These are phyloP conservation scores for Aegilops speltoides DNA, from an alignment of 176 grass and related monocot species.

Conservation along the genomic window DNA sequence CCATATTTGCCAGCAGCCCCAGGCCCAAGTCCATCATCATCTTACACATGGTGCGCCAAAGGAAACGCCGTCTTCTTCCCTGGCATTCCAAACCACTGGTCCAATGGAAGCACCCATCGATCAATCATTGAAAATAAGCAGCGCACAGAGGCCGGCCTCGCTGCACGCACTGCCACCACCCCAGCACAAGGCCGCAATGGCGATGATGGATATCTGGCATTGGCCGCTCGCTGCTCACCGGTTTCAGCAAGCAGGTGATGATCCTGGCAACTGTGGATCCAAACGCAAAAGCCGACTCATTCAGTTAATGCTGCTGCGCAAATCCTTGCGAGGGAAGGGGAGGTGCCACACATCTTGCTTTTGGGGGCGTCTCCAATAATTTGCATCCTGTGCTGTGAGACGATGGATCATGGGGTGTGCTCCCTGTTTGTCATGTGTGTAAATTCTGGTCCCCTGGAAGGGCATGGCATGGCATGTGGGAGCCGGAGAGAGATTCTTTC, in stretches of 20 bases:
- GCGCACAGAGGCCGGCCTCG: conserved; percentile 9
- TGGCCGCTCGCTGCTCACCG: neutral
- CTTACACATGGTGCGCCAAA: conserved; percentile 11
- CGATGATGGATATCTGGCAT: neutral
- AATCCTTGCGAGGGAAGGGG: neutral
- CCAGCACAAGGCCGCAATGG: neutral
- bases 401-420: neutral
- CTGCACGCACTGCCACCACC: neutral
- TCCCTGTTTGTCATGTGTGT: conserved; percentile 55
- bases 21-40: neutral
- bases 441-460: conserved; percentile 52
- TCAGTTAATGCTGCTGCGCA: conserved; percentile 32
- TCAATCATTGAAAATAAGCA: conserved; percentile 63
- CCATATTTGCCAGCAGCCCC: conserved; percentile 50
- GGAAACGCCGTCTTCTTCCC: conserved; percentile 40
- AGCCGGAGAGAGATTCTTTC: conserved; percentile 16
- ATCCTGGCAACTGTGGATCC: neutral
- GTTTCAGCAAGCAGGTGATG: conserved; percentile 44
- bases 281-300: conserved; percentile 26
- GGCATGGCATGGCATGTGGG: conserved; percentile 27
- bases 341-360: conserved; percentile 6
- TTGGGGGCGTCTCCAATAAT: conserved; percentile 47
- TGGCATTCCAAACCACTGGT: conserved; percentile 56
- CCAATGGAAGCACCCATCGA: conserved; percentile 46
- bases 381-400: conserved; percentile 24